Base-by-base conservation (phyloP, 2,329 filamentous ascomycete genomes). In the Colletotrichum neosansevieriae region DNA sequence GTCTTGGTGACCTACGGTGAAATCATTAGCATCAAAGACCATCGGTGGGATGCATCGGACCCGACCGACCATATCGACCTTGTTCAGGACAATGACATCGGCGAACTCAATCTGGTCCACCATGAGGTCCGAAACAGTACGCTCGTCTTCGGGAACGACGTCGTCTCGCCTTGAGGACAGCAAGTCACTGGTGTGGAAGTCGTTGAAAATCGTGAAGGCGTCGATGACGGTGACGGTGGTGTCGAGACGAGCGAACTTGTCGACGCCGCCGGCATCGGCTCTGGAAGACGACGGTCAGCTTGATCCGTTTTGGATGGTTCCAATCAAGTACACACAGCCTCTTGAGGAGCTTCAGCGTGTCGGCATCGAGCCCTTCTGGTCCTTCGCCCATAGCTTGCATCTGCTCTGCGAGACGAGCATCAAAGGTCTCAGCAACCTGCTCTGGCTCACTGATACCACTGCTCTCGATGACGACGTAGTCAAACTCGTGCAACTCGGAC, bases 31-130 rank as follows among this genome's bases (percentile, higher is more conserved):
- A 6, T 2, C n/a, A 19, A 1, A 7, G 7, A 17, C 0, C 17
- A 4, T 2, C 6, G 29, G 3, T 7, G 17, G 29, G 15, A 7
- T 50, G 29, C 11, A 12, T 10, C 3, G 6, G 19, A 9, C 11
- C 9, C 6, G 6, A 53, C 74, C 19, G 13, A 92, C 88, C 68
- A 88, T 86, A 69, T 92, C 90, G 6, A 86, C 81, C 76, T 93
- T 93, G 79, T 93, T 93, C 19, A 93, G 79, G 3, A 93, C 83
- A 13, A 93, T 84, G 6, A 93, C 90, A 71, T 93, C 90, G 0
- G 91, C 90, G 72, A 94, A 94, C 77, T 94, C 91, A 67, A 93
- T 91, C 73, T 93, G 91, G 72, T 93, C 91, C 0, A 92, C 90
- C 85, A 93, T 91, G 0, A 94, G 83, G 71, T 93, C 91, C 0